A percentile compares a stretch with the other conserved stretches of the same genome.
Conservation (phyloP, 305 asterid species). For the Solanum aculeatissimum region DNA sequence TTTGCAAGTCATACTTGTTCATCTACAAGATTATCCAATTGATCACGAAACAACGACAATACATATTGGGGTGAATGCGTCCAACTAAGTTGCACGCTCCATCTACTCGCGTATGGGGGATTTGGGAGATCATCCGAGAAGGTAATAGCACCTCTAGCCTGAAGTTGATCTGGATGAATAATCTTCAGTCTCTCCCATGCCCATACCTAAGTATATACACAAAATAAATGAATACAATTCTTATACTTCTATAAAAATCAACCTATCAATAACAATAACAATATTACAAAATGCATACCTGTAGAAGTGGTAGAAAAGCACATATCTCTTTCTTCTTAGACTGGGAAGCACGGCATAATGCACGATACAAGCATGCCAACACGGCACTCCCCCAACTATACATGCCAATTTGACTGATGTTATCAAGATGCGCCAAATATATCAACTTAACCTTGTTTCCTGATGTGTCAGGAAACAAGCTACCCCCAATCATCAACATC, state of each 20-base stretch:
- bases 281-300: not conserved
- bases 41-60: not conserved
- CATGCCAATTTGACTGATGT: conserved; percentile 14
- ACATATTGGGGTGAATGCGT: not conserved
- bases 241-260: not conserved
- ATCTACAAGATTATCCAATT: conserved; percentile 3
- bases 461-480: conserved; percentile 15
- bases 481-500: conserved; percentile 12
- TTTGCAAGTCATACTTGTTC: not conserved
- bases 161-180: conserved; percentile 12
- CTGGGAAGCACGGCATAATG: conserved; percentile 12
- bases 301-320: conserved; percentile 15
- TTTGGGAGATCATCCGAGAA: conserved; percentile 4
- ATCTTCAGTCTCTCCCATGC: conserved; percentile 25
- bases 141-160: not conserved
- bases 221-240: not conserved
- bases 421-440: conserved; percentile 13
- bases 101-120: not conserved
- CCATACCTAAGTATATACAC: conserved; percentile 8
- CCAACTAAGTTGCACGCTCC: not conserved
- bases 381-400: conserved; percentile 20
- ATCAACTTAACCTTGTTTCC: conserved; percentile 17
- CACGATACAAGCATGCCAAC: conserved; percentile 13
- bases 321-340: conserved; percentile 12
- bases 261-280: not conserved